Evolutionary conservation across 2,329 filamentous ascomycete genomes (phyloP).

Genomic region (Monilinia laxa): DNA sequence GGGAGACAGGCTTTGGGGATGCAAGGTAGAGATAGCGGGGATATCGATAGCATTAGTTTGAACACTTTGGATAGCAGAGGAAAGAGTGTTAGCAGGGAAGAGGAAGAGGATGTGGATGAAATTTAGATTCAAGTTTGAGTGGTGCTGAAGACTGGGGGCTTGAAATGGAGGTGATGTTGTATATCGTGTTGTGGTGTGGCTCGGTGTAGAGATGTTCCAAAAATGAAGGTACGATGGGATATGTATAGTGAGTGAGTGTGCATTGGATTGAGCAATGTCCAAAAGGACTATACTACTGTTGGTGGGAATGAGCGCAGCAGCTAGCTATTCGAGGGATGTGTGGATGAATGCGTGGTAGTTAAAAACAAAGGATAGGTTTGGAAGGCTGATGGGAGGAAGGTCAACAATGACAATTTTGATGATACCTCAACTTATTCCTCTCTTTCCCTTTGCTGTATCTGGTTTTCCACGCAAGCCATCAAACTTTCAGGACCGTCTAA

Average conservation of each 20-base stretch:
- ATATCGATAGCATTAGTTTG: slow-evolving; percentile 54
- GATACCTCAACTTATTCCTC: background rate
- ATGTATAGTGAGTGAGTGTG: background rate
- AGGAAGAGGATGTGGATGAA: slow-evolving; percentile 56
- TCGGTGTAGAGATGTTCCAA: background rate
- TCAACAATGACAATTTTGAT: background rate
- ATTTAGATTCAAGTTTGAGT: slow-evolving; percentile 27
- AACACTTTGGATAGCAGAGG: slow-evolving; percentile 61
- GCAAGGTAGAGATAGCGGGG: slow-evolving; percentile 47
- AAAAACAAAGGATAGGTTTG: background rate
- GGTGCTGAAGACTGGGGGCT: background rate
- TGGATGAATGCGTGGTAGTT: background rate
- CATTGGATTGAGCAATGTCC: background rate
- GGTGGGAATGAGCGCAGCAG: too few relatives aligned
- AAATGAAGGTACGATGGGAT: background rate
- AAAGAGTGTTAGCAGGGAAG: slow-evolving; percentile 49
- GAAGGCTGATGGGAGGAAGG: background rate
- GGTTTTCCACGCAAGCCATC: too few relatives aligned
- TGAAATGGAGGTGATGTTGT: background rate
- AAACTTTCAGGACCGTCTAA: too few relatives aligned
- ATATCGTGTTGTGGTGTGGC: background rate
- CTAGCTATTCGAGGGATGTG: background rate
- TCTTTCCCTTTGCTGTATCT: too few relatives aligned
- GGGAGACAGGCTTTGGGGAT: slow-evolving; percentile 81
- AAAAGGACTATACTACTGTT: too few relatives aligned